Conservation (phyloP, 2,329 filamentous ascomycete genomes). For the Ilyonectria sp. region DNA sequence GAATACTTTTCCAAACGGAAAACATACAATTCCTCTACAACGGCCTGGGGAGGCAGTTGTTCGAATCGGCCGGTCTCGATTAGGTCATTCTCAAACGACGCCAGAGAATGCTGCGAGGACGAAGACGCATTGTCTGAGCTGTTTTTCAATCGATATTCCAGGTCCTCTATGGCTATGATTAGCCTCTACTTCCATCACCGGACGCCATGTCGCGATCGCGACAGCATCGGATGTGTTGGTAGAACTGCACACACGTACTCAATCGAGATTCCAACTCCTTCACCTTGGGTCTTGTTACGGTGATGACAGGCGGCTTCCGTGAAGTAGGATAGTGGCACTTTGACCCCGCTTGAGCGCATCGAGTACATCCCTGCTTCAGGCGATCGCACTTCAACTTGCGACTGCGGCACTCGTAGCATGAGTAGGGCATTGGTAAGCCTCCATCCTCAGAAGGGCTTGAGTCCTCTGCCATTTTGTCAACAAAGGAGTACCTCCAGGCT, state of each 20-base stretch:
- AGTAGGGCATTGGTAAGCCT: slow-evolving; percentile 39
- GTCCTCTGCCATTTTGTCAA: slow-evolving; percentile 30
- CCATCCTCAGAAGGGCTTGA: slow-evolving; percentile 4
- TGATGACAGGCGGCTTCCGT: slow-evolving; percentile 43
- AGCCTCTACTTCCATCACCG: slow-evolving; percentile 1
- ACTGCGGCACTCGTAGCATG: slow-evolving; percentile 47
- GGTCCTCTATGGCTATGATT: slow-evolving; percentile 37
- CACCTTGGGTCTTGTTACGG: slow-evolving; percentile 46
- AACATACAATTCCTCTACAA: slow-evolving; percentile 49
- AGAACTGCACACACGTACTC: slow-evolving; percentile 32
- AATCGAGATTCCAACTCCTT: slow-evolving; percentile 47
- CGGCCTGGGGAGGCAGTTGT: slow-evolving; percentile 45
- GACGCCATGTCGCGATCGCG: not conserved
- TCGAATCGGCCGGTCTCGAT: slow-evolving; percentile 49
- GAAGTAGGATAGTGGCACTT: slow-evolving; percentile 48
- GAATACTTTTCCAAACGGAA: not conserved
- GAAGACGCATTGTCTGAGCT: slow-evolving; percentile 36
- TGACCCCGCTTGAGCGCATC: slow-evolving; percentile 40
- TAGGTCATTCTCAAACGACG: slow-evolving; percentile 36
- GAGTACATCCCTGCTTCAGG: slow-evolving; percentile 42
- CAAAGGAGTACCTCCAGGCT: not conserved
- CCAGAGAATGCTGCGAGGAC: slow-evolving; percentile 30
- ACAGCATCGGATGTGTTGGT: not conserved
- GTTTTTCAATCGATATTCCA: slow-evolving; percentile 43
- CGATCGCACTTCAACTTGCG: slow-evolving; percentile 52